These are phyloP conservation scores for Leptographium galeiforme DNA, from an alignment of 2,329 filamentous ascomycete genomes.

Conservation along the genomic window DNA sequence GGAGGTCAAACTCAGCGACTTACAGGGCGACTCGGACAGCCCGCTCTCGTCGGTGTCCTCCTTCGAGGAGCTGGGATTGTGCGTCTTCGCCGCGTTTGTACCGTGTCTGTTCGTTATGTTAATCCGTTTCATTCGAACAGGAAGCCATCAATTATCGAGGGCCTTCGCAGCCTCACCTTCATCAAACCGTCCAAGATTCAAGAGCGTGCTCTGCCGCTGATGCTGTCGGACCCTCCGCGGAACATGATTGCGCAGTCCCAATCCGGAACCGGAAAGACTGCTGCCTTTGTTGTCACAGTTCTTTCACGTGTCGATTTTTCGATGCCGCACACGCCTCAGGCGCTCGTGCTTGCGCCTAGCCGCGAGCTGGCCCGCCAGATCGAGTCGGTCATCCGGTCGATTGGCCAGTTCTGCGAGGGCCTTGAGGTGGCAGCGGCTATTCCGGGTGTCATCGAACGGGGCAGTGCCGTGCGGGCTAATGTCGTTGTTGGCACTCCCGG, in stretches of 20 bases:
- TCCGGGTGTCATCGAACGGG: conserved; percentile 59
- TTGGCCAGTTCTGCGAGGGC: conserved; percentile 71
- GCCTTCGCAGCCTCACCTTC: conserved; percentile 72
- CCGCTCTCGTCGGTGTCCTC: conserved; percentile 73
- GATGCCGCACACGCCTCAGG: conserved; percentile 60
- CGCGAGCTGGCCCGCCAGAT: conserved; percentile 94
- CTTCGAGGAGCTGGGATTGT: conserved; percentile 81
- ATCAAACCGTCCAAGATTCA: conserved; percentile 96
- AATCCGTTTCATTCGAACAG: conserved; percentile 8
- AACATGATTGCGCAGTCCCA: conserved; percentile 99
- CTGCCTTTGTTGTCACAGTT: conserved; percentile 87
- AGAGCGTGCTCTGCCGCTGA: conserved; percentile 81
- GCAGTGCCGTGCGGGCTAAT: conserved; percentile 56
- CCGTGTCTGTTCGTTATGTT: conserved; percentile 4
- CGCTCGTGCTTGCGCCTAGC: conserved; percentile 78
- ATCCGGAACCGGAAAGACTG: conserved; percentile 95
- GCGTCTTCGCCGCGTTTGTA: conserved; percentile 21
- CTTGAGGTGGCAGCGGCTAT: conserved; percentile 72
- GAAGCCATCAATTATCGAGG: conserved; percentile 57
- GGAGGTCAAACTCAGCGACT: conserved; percentile 80
- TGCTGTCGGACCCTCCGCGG: conserved; percentile 70
- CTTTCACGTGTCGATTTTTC: conserved; percentile 71
- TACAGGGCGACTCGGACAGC: conserved; percentile 75
- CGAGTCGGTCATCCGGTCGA: conserved; percentile 65
- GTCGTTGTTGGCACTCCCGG: conserved; percentile 90